Evolutionary conservation across 306 rosid genomes (phyloP).

Genomic region (Lotus japonicus): DNA sequence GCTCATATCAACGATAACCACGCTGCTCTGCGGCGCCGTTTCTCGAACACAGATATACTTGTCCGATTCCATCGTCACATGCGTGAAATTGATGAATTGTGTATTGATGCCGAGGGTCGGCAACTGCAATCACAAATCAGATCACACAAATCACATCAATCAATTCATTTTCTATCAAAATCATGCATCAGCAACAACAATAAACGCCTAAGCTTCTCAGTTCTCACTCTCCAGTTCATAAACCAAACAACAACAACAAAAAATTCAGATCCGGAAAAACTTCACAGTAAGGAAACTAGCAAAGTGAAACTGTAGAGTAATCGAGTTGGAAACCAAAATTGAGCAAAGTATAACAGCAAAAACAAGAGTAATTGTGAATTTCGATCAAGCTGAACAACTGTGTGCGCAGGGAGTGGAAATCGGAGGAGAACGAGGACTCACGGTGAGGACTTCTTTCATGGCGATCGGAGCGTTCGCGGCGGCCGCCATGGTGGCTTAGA

Average conservation of each 20-base stretch:
- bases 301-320: constrained; percentile 1
- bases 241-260: not conserved
- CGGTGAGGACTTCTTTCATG: constrained; percentile 94
- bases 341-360: not conserved
- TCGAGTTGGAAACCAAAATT: constrained; percentile 1
- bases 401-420: not conserved
- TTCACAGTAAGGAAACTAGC: not conserved
- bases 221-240: constrained; percentile 39
- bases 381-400: constrained; percentile 2
- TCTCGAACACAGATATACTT: constrained; percentile 93
- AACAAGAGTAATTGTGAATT: constrained; percentile 23
- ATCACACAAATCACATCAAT: constrained; percentile 35
- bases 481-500: constrained; percentile 84
- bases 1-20: constrained; percentile 84
- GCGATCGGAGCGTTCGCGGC: constrained; percentile 99
- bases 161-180: not conserved
- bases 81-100: constrained; percentile 89
- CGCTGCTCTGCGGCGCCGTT: constrained; percentile 85
- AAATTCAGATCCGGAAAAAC: constrained; percentile 41
- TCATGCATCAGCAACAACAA: constrained; percentile 1
- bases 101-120: constrained; percentile 86
- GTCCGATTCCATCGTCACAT: constrained; percentile 98
- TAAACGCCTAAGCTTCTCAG: not conserved
- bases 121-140: constrained; percentile 63
- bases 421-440: constrained; percentile 31